These are phyloP conservation scores for Fusarium sarcochroum DNA, from an alignment of 2,329 filamentous ascomycete genomes.

Conservation along the genomic window DNA sequence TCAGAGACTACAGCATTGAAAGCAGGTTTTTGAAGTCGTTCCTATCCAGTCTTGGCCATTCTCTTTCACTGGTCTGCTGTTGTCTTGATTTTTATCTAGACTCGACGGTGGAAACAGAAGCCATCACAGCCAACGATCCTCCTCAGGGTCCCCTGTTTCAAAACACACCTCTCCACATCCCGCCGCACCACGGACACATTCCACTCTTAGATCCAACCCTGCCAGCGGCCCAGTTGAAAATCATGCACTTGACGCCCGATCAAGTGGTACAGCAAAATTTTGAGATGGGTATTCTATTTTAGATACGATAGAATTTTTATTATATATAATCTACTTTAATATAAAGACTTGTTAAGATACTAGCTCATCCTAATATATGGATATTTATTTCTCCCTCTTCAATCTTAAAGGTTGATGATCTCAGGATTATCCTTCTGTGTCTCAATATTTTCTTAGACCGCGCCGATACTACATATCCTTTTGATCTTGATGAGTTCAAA, in stretches of 20 bases:
- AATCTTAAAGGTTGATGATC: no score
- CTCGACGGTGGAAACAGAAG: neutral
- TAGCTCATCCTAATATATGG: no score
- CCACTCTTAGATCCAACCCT: no score
- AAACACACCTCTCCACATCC: constrained; percentile 32
- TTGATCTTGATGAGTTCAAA: neutral
- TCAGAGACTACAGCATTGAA: neutral
- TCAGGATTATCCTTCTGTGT: no score
- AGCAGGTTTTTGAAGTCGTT: constrained; percentile 3
- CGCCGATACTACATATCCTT: neutral
- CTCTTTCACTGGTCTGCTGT: constrained; percentile 1
- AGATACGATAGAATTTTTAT: no score
- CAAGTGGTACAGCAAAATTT: no score
- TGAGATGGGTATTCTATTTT: no score
- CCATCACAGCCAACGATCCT: constrained; percentile 21
- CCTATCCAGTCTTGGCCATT: neutral
- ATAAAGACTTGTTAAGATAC: no score
- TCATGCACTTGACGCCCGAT: constrained; percentile 17
- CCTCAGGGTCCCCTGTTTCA: constrained; percentile 26
- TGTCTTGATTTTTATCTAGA: neutral
- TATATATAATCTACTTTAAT: no score
- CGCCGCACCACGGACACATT: constrained; percentile 12
- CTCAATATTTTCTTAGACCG: no score
- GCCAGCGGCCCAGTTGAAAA: neutral
- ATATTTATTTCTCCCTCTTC: no score